Percentiles rank a stretch among this genome's conserved stretches.
phyloP scores from a whole-genome alignment of 768 basidiomycete genomes.

The Mrakia frigida region DNA sequence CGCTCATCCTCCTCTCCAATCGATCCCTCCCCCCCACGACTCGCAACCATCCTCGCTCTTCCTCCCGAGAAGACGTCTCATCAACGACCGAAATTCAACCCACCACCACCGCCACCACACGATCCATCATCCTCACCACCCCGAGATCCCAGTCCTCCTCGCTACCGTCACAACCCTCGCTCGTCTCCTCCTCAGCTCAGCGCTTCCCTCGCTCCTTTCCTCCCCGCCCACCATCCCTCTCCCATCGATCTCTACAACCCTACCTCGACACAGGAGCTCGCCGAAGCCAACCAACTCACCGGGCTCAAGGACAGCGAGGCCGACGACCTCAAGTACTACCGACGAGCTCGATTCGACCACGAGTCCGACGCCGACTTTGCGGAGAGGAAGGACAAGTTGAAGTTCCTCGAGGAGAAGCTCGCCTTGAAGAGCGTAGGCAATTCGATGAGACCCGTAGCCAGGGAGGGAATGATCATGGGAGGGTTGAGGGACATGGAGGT shows the following conservation, averaged over 20 bases:
- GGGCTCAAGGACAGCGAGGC: not conserved
- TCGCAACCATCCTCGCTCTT: not conserved
- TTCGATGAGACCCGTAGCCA: not conserved
- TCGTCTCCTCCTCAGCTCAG: slow-evolving; percentile 1
- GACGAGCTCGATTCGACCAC: not conserved
- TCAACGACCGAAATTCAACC: not conserved
- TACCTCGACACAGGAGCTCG: not conserved
- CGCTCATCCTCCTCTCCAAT: not conserved
- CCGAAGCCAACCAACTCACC: not conserved
- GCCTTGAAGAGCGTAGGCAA: not conserved
- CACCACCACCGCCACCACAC: not conserved
- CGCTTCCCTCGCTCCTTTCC: slow-evolving; percentile 1
- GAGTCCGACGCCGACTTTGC: not conserved
- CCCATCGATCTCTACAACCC: not conserved
- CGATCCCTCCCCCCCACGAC: not conserved
- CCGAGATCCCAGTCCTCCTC: not conserved
- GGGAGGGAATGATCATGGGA: not conserved
- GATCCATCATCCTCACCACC: not conserved
- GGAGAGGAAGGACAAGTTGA: not conserved
- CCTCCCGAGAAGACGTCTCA: not conserved
- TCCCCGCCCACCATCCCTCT: slow-evolving; percentile 3
- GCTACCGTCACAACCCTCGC: not conserved
- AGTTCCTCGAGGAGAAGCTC: not conserved
- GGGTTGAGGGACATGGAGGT: not conserved
- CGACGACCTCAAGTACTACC: not conserved